Conservation (phyloP, 2,329 filamentous ascomycete species). For the Colletotrichum cuscutae region DNA sequence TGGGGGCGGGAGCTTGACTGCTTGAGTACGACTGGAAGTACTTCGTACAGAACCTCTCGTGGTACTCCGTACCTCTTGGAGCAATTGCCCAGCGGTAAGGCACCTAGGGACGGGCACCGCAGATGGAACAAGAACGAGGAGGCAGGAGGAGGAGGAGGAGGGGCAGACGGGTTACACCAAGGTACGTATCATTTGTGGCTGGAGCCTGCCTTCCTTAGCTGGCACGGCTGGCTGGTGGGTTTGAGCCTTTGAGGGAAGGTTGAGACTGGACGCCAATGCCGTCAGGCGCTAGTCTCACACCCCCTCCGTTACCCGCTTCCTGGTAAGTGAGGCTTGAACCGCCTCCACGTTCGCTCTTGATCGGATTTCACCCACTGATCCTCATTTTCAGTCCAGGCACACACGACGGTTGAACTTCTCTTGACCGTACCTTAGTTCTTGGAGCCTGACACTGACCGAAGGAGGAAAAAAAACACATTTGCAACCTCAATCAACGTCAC, state of each 20-base stretch:
- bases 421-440: slow-evolving; percentile 18
- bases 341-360: slow-evolving; percentile 20
- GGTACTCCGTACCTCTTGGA: too few relatives aligned
- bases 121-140: background rate
- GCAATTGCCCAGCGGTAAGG: too few relatives aligned
- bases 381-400: slow-evolving; percentile 11
- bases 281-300: background rate
- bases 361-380: slow-evolving; percentile 12
- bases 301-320: slow-evolving; percentile 32
- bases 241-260: background rate
- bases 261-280: background rate
- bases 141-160: too few relatives aligned
- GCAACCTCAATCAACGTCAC: slow-evolving; percentile 16
- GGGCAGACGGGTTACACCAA: background rate
- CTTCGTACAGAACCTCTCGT: too few relatives aligned
- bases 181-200: slow-evolving; percentile 25
- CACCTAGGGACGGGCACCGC: background rate
- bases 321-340: slow-evolving; percentile 29
- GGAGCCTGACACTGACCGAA: slow-evolving; percentile 11
- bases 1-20: background rate
- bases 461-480: background rate
- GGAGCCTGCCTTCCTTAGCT: background rate
- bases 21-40: background rate
- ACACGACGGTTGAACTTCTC: slow-evolving; percentile 13
- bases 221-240: slow-evolving; percentile 7